Conservation (phyloP, 176 grass and related monocot species). For the Zizania latifolia region DNA sequence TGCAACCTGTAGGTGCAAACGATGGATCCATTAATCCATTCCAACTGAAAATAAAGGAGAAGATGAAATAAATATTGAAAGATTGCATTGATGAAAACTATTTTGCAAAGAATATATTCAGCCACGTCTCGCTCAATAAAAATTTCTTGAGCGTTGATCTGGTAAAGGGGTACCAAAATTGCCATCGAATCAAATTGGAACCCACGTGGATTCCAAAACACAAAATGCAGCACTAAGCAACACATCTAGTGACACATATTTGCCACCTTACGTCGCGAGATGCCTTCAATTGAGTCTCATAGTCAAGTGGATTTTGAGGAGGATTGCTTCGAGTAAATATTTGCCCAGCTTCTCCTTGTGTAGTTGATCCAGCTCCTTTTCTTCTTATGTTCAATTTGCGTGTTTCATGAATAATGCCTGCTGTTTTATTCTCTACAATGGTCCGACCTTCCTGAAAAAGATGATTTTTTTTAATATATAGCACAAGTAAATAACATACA, state of each 20-base stretch:
- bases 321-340: conserved; percentile 52
- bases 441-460: conserved; percentile 76
- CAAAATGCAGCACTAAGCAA: conserved; percentile 24
- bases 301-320: conserved; percentile 69
- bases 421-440: conserved; percentile 92
- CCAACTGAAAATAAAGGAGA: background rate
- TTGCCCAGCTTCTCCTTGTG: conserved; percentile 46
- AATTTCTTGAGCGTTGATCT: background rate
- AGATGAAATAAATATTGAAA: background rate
- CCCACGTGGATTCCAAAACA: background rate
- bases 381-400: conserved; percentile 79
- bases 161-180: background rate
- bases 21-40: conserved; percentile 18
- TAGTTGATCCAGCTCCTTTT: conserved; percentile 52
- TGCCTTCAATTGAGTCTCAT: conserved; percentile 98
- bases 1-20: conserved; percentile 57
- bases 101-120: background rate
- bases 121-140: background rate
- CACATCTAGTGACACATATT: conserved; percentile 54
- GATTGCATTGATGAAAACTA: background rate
- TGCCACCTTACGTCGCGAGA: conserved; percentile 99
- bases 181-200: conserved; percentile 19
- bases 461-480: conserved; percentile 16
- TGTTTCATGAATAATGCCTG: conserved; percentile 87
- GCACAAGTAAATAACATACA: background rate